A percentile compares a stretch with the other conserved stretches of the same genome.
Conservation (phyloP, 768 basidiomycete genomes). For the Boletus vermiculosoides region DNA sequence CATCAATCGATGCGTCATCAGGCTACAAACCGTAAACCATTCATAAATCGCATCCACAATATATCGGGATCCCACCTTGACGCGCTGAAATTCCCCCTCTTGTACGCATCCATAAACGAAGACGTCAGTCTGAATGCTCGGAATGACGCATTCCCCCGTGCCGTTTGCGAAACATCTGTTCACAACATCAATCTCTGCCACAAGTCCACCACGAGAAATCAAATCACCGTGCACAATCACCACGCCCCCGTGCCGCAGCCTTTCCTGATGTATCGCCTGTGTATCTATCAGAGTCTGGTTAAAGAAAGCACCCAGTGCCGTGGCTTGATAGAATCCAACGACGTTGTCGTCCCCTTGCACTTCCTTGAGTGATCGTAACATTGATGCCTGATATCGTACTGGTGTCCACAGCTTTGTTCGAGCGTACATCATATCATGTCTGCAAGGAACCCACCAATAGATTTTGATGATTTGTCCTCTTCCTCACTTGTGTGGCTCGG, state of each 20-base stretch:
- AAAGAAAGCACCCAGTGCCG: slow-evolving; percentile 81
- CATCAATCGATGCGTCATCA: slow-evolving; percentile 77
- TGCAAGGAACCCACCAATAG: slow-evolving; percentile 52
- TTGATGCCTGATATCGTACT: slow-evolving; percentile 81
- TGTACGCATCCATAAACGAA: slow-evolving; percentile 79
- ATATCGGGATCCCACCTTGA: slow-evolving; percentile 55
- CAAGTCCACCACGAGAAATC: background rate
- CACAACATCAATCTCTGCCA: slow-evolving; percentile 10
- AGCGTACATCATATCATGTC: slow-evolving; percentile 3
- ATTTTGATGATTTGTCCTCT: slow-evolving; percentile 78
- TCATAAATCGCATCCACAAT: background rate
- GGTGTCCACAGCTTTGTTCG: slow-evolving; percentile 7
- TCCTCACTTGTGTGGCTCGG: slow-evolving; percentile 73
- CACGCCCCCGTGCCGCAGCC: slow-evolving; percentile 80
- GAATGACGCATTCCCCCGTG: slow-evolving; percentile 83
- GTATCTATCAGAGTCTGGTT: slow-evolving; percentile 79
- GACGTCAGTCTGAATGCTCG: slow-evolving; percentile 84
- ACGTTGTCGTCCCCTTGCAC: slow-evolving; percentile 90
- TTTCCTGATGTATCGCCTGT: slow-evolving; percentile 83
- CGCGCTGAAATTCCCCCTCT: slow-evolving; percentile 80
- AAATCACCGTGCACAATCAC: slow-evolving; percentile 78
- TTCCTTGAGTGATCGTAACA: slow-evolving; percentile 86
- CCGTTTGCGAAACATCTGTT: slow-evolving; percentile 73
- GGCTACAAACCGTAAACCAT: slow-evolving; percentile 41
- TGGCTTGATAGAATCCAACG: slow-evolving; percentile 93